phyloP scores from a whole-genome alignment of 2,329 filamentous ascomycete genomes.

The Talaromyces verruculosus region DNA sequence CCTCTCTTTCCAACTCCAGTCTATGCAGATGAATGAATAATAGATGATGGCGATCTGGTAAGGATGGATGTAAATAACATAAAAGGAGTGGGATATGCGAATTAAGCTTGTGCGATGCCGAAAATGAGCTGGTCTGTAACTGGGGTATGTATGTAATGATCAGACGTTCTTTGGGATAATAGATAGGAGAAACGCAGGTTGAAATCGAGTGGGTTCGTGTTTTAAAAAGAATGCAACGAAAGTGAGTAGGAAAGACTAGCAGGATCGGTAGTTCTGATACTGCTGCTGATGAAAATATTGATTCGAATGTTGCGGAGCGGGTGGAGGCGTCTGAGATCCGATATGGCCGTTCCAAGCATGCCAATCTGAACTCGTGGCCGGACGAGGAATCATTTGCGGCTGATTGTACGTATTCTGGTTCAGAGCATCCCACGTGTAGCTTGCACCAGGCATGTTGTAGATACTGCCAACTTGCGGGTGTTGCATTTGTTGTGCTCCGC shows the following conservation, averaged over 20 bases:
- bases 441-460: slow-evolving; percentile 39
- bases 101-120: not conserved
- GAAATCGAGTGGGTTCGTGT: not conserved
- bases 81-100: not conserved
- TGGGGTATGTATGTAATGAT: not conserved
- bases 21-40: slow-evolving; percentile 6
- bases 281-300: slow-evolving; percentile 26
- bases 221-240: not conserved
- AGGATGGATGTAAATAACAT: slow-evolving; percentile 9
- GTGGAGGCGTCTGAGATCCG: slow-evolving; percentile 31
- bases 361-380: slow-evolving; percentile 27
- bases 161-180: not conserved
- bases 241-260: not conserved
- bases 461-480: slow-evolving; percentile 30
- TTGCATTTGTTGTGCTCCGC: slow-evolving; percentile 32
- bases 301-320: slow-evolving; percentile 31
- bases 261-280: slow-evolving; percentile 4
- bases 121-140: not conserved
- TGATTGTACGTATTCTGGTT: slow-evolving; percentile 29
- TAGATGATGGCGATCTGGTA: slow-evolving; percentile 3
- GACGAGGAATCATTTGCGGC: slow-evolving; percentile 7
- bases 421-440: slow-evolving; percentile 39
- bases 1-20: slow-evolving; percentile 3
- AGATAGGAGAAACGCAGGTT: not conserved
- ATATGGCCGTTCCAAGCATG: slow-evolving; percentile 30